A percentile compares a stretch with the other conserved stretches of the same genome.
These are phyloP conservation scores for Biscogniauxia sp. DNA, from an alignment of 2,329 filamentous ascomycete species.

Conservation along the genomic window DNA sequence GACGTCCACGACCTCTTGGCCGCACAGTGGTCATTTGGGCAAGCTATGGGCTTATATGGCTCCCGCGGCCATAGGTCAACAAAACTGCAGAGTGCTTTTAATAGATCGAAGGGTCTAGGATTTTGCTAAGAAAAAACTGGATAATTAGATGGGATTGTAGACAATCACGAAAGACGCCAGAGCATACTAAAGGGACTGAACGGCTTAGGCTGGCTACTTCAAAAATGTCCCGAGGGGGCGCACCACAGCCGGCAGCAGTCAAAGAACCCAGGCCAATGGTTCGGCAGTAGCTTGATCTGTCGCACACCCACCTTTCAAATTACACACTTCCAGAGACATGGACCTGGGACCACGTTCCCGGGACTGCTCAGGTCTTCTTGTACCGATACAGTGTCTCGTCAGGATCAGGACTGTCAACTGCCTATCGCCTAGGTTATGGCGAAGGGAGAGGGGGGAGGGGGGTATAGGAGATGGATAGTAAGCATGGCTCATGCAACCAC, in stretches of 20 bases:
- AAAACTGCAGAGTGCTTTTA: neutral
- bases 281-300: slow-evolving; percentile 23
- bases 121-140: neutral
- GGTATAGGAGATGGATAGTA: slow-evolving; percentile 16
- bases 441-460: too few species aligned
- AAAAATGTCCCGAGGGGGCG: slow-evolving; percentile 21
- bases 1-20: slow-evolving; percentile 8
- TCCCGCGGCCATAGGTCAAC: neutral
- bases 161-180: neutral
- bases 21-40: slow-evolving; percentile 6
- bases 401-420: slow-evolving; percentile 13
- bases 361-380: slow-evolving; percentile 15
- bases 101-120: neutral
- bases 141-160: neutral
- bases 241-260: slow-evolving; percentile 19
- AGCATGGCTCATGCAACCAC: slow-evolving; percentile 16
- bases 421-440: neutral
- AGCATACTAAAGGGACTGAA: slow-evolving; percentile 11
- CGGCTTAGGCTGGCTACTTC: slow-evolving; percentile 25
- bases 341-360: slow-evolving; percentile 18
- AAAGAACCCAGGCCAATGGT: slow-evolving; percentile 25
- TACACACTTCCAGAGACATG: slow-evolving; percentile 19
- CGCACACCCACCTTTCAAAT: slow-evolving; percentile 14
- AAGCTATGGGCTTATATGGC: neutral
- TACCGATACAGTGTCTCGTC: slow-evolving; percentile 14